phyloP scores from a whole-genome alignment of 805 yeast species.

The Tetrapisispora namnaoensis region DNA sequence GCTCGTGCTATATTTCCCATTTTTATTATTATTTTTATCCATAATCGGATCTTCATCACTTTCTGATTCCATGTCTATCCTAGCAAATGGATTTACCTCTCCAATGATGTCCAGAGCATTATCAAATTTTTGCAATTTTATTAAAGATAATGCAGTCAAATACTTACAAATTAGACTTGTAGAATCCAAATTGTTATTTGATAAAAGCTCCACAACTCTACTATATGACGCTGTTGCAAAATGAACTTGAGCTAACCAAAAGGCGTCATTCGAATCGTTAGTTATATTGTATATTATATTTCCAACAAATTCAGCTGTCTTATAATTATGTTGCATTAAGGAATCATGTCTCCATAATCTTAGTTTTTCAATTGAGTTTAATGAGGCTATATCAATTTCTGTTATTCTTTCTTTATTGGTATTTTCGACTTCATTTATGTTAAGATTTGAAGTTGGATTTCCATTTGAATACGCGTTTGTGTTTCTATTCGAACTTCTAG shows the following conservation, averaged over 20 bases:
- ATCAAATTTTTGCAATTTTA: constrained; percentile 69
- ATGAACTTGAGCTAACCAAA: constrained; percentile 90
- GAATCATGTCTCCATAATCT: constrained; percentile 93
- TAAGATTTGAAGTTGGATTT: not conserved
- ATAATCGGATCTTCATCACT: constrained; percentile 4
- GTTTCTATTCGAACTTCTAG: not conserved
- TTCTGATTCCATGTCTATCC: constrained; percentile 6
- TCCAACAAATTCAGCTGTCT: constrained; percentile 84
- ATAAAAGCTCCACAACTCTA: constrained; percentile 64
- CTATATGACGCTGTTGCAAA: constrained; percentile 66
- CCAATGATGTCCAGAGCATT: constrained; percentile 84
- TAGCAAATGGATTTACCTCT: constrained; percentile 63
- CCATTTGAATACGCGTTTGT: not conserved
- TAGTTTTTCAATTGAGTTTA: constrained; percentile 72
- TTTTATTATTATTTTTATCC: not conserved
- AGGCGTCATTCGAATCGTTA: constrained; percentile 84
- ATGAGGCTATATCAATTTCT: constrained; percentile 18
- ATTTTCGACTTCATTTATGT: not conserved
- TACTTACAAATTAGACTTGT: constrained; percentile 69
- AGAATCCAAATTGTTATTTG: constrained; percentile 43
- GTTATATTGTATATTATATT: constrained; percentile 82
- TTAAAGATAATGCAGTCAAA: constrained; percentile 63
- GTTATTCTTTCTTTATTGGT: not conserved
- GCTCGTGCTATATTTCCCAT: not conserved
- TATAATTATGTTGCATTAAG: constrained; percentile 79